These are phyloP conservation scores for Scedosporium boydii DNA, from an alignment of 2,329 filamentous ascomycete genomes.

Conservation along the genomic window DNA sequence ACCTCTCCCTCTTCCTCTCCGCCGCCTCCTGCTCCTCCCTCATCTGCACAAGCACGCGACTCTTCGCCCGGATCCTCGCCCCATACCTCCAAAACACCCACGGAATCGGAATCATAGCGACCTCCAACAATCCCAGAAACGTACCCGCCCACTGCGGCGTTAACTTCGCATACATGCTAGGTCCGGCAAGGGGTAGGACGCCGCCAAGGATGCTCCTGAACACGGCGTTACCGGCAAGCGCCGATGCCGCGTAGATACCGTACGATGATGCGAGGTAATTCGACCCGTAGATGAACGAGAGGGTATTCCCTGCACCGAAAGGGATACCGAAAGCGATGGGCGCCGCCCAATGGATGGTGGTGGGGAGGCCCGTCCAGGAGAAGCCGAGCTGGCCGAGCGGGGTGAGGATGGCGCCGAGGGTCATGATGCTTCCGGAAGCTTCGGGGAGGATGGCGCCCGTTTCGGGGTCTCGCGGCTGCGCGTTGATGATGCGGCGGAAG, in stretches of 20 bases:
- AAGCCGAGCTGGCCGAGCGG: conserved; percentile 78
- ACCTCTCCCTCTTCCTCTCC: conserved; percentile 7
- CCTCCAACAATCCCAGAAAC: conserved; percentile 62
- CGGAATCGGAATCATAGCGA: conserved; percentile 68
- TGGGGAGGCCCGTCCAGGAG: conserved; percentile 75
- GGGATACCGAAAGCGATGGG: conserved; percentile 71
- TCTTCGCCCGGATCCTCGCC: conserved; percentile 40
- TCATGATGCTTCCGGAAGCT: conserved; percentile 71
- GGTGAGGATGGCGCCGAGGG: conserved; percentile 63
- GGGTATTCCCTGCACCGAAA: conserved; percentile 68
- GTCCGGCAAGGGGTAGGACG: conserved; percentile 65
- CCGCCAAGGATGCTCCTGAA: conserved; percentile 66
- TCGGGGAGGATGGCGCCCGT: conserved; percentile 70
- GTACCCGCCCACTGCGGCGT: conserved; percentile 74
- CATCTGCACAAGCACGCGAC: conserved; percentile 34
- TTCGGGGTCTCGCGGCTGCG: conserved; percentile 61
- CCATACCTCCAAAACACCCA: conserved; percentile 65
- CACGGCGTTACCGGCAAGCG: conserved; percentile 71
- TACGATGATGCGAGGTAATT: conserved; percentile 77
- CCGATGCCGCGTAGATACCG: conserved; percentile 72
- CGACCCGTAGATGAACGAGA: conserved; percentile 71
- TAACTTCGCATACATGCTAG: conserved; percentile 59
- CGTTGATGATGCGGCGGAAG: conserved; percentile 67
- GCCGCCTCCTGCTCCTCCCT: conserved; percentile 32
- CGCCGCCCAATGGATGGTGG: conserved; percentile 69